Conservation (phyloP, 2,329 filamentous ascomycete species). For the Pseudogymnoascus sp. region DNA sequence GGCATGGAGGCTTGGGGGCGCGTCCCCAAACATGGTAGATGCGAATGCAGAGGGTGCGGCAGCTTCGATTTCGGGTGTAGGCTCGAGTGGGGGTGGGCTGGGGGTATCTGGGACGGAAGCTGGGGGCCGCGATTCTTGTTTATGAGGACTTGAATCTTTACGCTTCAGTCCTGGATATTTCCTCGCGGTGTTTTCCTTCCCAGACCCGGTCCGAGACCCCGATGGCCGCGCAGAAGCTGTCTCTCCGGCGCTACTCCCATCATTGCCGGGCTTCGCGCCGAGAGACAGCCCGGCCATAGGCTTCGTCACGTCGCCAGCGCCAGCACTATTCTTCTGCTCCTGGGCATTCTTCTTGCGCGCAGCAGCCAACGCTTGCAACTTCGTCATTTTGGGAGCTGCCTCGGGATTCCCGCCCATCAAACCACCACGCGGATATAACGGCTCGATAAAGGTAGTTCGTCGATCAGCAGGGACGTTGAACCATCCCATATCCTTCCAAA, state of each 20-base stretch:
- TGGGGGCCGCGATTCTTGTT: slow-evolving; percentile 19
- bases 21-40: slow-evolving; percentile 35
- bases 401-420: slow-evolving; percentile 70
- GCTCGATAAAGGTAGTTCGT: slow-evolving; percentile 56
- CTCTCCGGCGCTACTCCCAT: background rate
- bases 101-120: slow-evolving; percentile 10
- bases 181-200: slow-evolving; percentile 13
- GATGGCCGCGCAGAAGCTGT: background rate
- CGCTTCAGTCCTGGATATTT: slow-evolving; percentile 27
- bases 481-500: slow-evolving; percentile 86
- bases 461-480: slow-evolving; percentile 60
- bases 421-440: slow-evolving; percentile 51
- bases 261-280: background rate
- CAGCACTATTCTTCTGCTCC: slow-evolving; percentile 38
- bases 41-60: slow-evolving; percentile 33
- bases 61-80: slow-evolving; percentile 21
- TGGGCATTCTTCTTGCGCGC: slow-evolving; percentile 76
- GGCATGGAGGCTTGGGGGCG: slow-evolving; percentile 15
- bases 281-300: slow-evolving; percentile 21
- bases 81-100: slow-evolving; percentile 6
- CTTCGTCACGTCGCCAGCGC: slow-evolving; percentile 19
- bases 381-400: slow-evolving; percentile 65
- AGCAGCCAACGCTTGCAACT: slow-evolving; percentile 82
- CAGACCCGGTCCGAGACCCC: background rate
- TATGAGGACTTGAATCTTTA: slow-evolving; percentile 27